Conservation (phyloP, 2,329 filamentous ascomycete species). For the Arthrobotrys megalospora region DNA sequence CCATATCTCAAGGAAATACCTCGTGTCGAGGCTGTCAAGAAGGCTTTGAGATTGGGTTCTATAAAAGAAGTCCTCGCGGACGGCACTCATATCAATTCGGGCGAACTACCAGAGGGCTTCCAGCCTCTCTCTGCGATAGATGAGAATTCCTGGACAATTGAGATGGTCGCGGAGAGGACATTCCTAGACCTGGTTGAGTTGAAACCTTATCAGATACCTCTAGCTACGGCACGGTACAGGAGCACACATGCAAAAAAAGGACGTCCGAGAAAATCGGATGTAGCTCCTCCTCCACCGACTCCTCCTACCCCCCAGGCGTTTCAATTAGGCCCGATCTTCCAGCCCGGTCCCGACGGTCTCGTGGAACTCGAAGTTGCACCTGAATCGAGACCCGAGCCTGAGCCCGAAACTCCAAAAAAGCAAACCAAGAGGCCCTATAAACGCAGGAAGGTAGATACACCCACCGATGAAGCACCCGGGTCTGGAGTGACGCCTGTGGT, state of each 20-base stretch:
- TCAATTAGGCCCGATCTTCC: constrained; percentile 47
- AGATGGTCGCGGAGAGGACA: constrained; percentile 53
- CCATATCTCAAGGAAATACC: constrained; percentile 50
- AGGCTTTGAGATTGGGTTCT: constrained; percentile 46
- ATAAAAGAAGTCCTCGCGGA: constrained; percentile 50
- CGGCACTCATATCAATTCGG: constrained; percentile 18
- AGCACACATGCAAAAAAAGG: constrained; percentile 36
- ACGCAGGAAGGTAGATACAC: constrained; percentile 32
- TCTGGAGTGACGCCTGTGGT: background rate
- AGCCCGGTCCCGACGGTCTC: constrained; percentile 46
- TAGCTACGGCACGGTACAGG: constrained; percentile 49
- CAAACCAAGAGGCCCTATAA: constrained; percentile 35
- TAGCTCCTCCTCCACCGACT: constrained; percentile 6
- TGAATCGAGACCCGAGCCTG: constrained; percentile 1
- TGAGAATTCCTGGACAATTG: constrained; percentile 53
- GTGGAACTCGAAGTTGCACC: constrained; percentile 23
- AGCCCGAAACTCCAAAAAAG: background rate
- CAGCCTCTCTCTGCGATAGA: constrained; percentile 47
- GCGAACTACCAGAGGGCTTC: constrained; percentile 39
- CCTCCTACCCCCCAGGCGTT: background rate
- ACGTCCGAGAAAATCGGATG: constrained; percentile 35
- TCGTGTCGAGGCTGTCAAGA: constrained; percentile 54
- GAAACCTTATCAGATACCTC: constrained; percentile 54
- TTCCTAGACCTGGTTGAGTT: constrained; percentile 51
- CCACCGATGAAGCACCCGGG: background rate